phyloP scores from a whole-genome alignment of 805 yeast species.

The Pichia scutulata region DNA sequence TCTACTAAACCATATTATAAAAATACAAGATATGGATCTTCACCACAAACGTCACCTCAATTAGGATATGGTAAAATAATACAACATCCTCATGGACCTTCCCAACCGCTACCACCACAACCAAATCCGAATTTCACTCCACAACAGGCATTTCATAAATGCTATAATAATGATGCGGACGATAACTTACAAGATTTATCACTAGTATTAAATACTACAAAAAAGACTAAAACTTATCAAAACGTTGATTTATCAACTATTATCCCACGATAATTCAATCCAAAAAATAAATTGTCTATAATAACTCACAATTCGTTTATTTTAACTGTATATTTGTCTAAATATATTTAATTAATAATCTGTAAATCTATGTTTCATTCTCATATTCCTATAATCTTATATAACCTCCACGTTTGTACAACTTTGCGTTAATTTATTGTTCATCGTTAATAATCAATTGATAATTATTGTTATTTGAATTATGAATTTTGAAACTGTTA shows the following conservation, averaged over 20 bases:
- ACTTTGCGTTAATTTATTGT: too few species aligned
- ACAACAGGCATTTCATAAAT: not conserved
- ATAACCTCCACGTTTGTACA: not conserved
- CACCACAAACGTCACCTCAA: conserved; percentile 1
- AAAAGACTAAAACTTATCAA: conserved; percentile 2
- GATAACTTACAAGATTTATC: not conserved
- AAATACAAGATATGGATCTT: not conserved
- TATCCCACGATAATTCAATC: conserved; percentile 5
- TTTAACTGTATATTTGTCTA: not conserved
- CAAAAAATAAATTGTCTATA: not conserved
- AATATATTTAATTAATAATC: not conserved
- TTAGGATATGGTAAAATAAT: not conserved
- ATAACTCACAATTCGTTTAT: not conserved
- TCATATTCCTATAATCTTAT: not conserved
- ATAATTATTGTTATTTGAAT: not conserved
- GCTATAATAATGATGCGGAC: too few species aligned
- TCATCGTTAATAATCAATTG: not conserved
- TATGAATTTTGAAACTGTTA: not conserved
- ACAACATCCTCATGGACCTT: not conserved
- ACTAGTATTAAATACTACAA: not conserved
- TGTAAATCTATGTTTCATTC: not conserved
- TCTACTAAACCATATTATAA: not conserved
- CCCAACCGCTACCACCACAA: not conserved
- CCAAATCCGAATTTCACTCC: not conserved
- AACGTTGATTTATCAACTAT: conserved; percentile 9